Evolutionary conservation across 1,139 yeast genomes (phyloP), one percentile per base, ranked within the genome.

Genomic region (Hemisphaericaspora xylofermentans): DNA sequence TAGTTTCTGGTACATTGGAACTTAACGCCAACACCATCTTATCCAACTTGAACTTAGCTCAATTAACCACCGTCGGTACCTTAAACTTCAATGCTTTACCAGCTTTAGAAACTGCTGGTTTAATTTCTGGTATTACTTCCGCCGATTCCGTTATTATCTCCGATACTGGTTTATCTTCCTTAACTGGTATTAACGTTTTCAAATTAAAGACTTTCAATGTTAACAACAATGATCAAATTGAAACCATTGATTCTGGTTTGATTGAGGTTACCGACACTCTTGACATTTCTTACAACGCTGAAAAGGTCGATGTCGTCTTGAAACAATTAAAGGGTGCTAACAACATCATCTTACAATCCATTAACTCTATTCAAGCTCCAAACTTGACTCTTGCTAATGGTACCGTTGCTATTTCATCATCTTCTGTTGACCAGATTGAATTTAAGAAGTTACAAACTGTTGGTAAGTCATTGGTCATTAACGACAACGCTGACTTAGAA

Each of bases 281-380:
- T 59, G 81, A 84, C 56, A 82, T 93, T 62, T 80, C 96, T 50
- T 85, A 78, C 76, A 93, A 93, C 74, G 87, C 95, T 59, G 83
- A 82, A 49, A 70, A 78, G 48, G 84, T 85, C 48, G 82, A 80
- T 51, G 84, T 83, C 53, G 54, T 68, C 48, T 86, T 91, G 54
- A 81, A 84, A 64, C 66, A 76, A 59, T 81, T 93, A 66, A 58
- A 74, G 49, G 78, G 88, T 81, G 97, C 96, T 53, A 85, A 86
- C 77, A 84, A 87, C 76, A 71, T 91, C 56, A 81, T 88, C 52
- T 79, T 91, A 74, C 86, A 87, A 69, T 82, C 82, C 55, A 84
- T 88, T 58, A 68, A 83, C 54, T 78, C 91, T 25, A 74, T 88
- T 50, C 76, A 88, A 40, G 78, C 88, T 65, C 73, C 80, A 48